Base-by-base conservation (phyloP, 495 filamentous ascomycete genomes). In the Penicillium nucicola region DNA sequence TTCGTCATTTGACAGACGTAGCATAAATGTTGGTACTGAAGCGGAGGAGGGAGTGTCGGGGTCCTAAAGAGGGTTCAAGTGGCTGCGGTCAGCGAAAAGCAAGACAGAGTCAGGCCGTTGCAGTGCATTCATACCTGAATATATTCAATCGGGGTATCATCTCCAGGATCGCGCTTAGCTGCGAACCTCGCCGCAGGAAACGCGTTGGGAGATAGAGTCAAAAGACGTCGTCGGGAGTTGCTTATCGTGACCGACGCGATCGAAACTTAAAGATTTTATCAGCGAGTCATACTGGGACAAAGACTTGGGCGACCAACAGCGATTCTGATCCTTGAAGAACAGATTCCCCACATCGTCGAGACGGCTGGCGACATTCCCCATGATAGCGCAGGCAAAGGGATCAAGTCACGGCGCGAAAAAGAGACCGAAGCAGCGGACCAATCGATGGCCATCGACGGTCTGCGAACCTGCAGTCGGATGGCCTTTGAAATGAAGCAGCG, bases 351-450 rank as follows among this genome's bases (percentile, higher is more conserved):
- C 87, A 71, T 96, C 92, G 62, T 97, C 92, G 55, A 85, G 84
- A 69, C 84, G 86, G 77, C 92, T 97, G 69, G 81, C 87, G 68
- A 97, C 87, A 77, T 88, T 91, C 54, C 93, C 93, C 93, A 98
- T 98, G 57, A 61, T 71, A 64, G 49, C 57, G 52, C 48, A 40
- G 55, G 30, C 58, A 40, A 33, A 53, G 32, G 44, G 36, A 51
- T 64, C 53, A 62, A 54, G 54, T 67, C 55, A 64, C 65, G 54
- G 63, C 61, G 60, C 53, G 62, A 65, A 51, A 60, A 52, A 46
- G 56, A 53, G 52, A 61, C 60, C 61, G 60, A 60, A 58, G 60
- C 52, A 59, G 62, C 62, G 58, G 63, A 56, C 47, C 58, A 61
- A 59, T 42, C 56, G 57, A 28, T 54, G 45, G 64, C 62, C 69